These are phyloP conservation scores for Candida odintsovae DNA, from an alignment of 805 yeast genomes.

Conservation along the genomic window DNA sequence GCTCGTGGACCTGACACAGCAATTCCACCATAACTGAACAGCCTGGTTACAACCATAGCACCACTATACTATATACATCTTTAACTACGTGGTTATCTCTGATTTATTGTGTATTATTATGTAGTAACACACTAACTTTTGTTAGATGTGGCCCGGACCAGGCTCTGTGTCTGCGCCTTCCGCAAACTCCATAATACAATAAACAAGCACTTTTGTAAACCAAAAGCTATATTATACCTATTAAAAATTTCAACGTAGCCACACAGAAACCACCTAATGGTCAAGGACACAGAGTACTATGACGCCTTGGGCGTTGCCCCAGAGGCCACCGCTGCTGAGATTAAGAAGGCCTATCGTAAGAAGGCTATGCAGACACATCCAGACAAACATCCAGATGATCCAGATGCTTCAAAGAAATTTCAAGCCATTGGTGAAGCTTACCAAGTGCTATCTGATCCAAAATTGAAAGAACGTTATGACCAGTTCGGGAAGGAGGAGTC, in stretches of 20 bases:
- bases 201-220: too few species aligned
- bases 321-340: conserved; percentile 71
- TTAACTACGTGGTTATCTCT: too few species aligned
- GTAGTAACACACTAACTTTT: too few species aligned
- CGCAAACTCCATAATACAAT: not conserved
- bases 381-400: conserved; percentile 94
- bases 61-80: too few species aligned
- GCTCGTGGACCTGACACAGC: not conserved
- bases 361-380: conserved; percentile 90
- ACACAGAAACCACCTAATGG: conserved; percentile 13
- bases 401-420: conserved; percentile 80
- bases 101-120: too few species aligned
- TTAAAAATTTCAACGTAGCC: too few species aligned
- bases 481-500: conserved; percentile 77
- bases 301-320: conserved; percentile 67
- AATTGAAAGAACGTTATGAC: conserved; percentile 69
- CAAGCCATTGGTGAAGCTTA: conserved; percentile 70
- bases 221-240: too few species aligned
- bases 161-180: too few species aligned
- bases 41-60: too few species aligned
- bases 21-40: not conserved
- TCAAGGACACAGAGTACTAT: conserved; percentile 74
- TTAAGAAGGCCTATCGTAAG: conserved; percentile 90
- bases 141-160: too few species aligned
- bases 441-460: conserved; percentile 72